Base-by-base conservation (phyloP, 805 yeast genomes). In the Ogataea allantospora region DNA sequence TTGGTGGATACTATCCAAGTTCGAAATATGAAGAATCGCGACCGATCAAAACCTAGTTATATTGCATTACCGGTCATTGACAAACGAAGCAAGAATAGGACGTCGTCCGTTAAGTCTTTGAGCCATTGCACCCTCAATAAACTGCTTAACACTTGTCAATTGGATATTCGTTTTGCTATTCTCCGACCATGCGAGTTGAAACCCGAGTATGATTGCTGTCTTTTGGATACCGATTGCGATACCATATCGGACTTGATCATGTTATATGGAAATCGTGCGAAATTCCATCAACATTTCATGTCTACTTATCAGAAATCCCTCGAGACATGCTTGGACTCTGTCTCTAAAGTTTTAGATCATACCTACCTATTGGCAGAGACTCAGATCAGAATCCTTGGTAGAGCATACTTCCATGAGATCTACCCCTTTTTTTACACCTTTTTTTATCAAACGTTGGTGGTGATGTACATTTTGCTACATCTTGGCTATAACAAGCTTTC, bases 271-370 rank as follows among this genome's bases (percentile, higher is more conserved):
- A 74, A 73, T 43, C 56, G 74, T 37, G 75, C 77, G 17, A 74
- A 74, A 40, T 60, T 74, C 34, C 68, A 71, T 43, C 77, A 73
- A 45, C 78, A 76, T 19, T 74, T 74, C 46, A 61, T 73, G 57
- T 58, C 63, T 3, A 62, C 61, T 15, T 54, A 60, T 35, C 53
- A 51, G 10, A 48, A 53, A 13, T 64, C 73, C 5, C 50, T 66
- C n/a, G 62, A 65, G 41, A 58, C 61, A 19, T 59, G 70, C 38
- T 46, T 67, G 2, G 60, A 54, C 46, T 70, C 73, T 3, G 59
- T 66, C 3, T 28, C 61, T 12, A 62, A 64, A 33, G 71, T 65
- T 18, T 54, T 68, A 33, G 66, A 63, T 14, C 63, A 62, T 32
- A 52, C 66, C 8, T 51, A 58, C 32, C 54, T 55, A 18, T 61